phyloP scores from a whole-genome alignment of 1,284 basidiomycete species.

The Cryptococcus floricola region DNA sequence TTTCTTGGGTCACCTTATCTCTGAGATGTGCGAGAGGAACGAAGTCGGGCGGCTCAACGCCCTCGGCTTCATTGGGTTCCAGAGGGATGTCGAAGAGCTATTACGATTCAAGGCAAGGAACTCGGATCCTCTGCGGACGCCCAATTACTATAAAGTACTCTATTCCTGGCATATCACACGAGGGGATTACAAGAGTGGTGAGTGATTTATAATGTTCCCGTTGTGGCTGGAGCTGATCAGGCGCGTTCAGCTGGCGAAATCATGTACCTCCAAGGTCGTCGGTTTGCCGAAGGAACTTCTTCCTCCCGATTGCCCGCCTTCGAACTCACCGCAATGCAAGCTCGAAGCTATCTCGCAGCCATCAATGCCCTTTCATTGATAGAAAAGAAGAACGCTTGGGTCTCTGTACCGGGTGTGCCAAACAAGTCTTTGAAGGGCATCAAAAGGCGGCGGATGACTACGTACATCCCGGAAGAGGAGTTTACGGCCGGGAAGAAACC shows the following conservation, averaged over 20 bases:
- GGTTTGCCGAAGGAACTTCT: conserved; percentile 57
- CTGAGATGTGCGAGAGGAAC: conserved; percentile 88
- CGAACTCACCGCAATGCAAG: conserved; percentile 66
- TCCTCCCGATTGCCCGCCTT: conserved; percentile 48
- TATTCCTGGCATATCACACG: conserved; percentile 87
- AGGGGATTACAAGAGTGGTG: conserved; percentile 84
- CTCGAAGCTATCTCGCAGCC: conserved; percentile 74
- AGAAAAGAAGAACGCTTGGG: conserved; percentile 78
- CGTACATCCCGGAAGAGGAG: conserved; percentile 72
- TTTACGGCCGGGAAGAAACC: conserved; percentile 59
- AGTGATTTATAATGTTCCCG: conserved; percentile 28
- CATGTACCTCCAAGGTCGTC: conserved; percentile 90
- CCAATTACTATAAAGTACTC: conserved; percentile 88
- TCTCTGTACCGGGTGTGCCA: conserved; percentile 56
- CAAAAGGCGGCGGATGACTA: conserved; percentile 68
- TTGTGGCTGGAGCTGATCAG: conserved; percentile 10
- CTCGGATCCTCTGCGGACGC: conserved; percentile 77
- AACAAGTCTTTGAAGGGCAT: conserved; percentile 26
- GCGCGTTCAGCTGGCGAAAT: conserved; percentile 65
- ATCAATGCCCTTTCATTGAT: conserved; percentile 86
- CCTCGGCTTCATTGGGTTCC: conserved; percentile 80
- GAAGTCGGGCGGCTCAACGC: conserved; percentile 73
- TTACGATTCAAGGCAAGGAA: conserved; percentile 93
- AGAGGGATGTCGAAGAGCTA: conserved; percentile 81
- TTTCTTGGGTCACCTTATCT: conserved; percentile 71